phyloP scores from a whole-genome alignment of 2,329 filamentous ascomycete species.

The Monilinia laxa region DNA sequence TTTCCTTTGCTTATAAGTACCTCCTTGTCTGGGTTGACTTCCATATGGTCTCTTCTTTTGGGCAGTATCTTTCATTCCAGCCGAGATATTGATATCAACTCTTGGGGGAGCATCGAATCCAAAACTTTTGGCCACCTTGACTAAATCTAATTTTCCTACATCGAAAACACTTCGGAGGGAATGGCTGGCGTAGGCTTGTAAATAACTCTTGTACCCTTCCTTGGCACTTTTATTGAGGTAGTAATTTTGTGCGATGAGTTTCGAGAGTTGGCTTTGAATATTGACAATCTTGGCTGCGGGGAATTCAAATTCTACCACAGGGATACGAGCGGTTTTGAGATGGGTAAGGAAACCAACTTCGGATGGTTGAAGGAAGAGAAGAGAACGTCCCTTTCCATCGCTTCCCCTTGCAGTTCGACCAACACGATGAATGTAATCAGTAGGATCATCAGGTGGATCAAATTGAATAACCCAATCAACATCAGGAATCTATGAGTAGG shows the following conservation, averaged over 20 bases:
- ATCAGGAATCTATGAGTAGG: slow-evolving; percentile 66
- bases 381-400: slow-evolving; percentile 78
- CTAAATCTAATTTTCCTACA: slow-evolving; percentile 76
- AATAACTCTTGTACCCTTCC: slow-evolving; percentile 81
- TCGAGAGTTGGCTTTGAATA: slow-evolving; percentile 87
- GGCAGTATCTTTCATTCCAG: slow-evolving; percentile 76
- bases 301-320: slow-evolving; percentile 95
- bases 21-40: slow-evolving; percentile 68
- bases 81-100: slow-evolving; percentile 75
- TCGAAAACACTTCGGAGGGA: slow-evolving; percentile 81
- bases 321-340: slow-evolving; percentile 86
- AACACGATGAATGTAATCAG: slow-evolving; percentile 93
- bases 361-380: slow-evolving; percentile 90
- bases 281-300: slow-evolving; percentile 89
- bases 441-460: slow-evolving; percentile 86
- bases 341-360: slow-evolving; percentile 92
- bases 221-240: slow-evolving; percentile 87
- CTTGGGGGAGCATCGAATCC: slow-evolving; percentile 75
- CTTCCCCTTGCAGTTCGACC: slow-evolving; percentile 88
- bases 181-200: slow-evolving; percentile 92
- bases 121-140: slow-evolving; percentile 82
- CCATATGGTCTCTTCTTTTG: slow-evolving; percentile 69
- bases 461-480: slow-evolving; percentile 98
- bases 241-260: slow-evolving; percentile 92
- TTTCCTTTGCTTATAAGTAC: slow-evolving; percentile 40